Evolutionary conservation across 371 early-diverging fungal species (phyloP), one percentile per base, ranked within the genome.

Genomic region (Thermomucor indicae-seudaticae): DNA sequence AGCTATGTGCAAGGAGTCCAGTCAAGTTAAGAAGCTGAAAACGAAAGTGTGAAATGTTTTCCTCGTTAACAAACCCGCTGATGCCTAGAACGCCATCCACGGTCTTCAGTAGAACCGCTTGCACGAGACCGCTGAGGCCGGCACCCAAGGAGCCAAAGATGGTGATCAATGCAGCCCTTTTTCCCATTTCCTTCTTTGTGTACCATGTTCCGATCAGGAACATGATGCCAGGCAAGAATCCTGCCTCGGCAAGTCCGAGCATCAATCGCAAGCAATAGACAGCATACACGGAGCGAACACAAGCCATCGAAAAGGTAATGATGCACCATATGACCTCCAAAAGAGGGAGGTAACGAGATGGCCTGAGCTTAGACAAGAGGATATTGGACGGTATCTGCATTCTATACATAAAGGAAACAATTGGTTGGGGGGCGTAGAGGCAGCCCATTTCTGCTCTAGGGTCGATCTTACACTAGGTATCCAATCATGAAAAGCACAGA

Each of bases 381-480:
- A 83, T 60, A 63, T 84, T 84, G 7, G 83, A 80, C 6, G 85
- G 85, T 32, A 82, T 58, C 31, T 84, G 77, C 77, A 76, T 76
- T 6, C 75, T 75, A 48, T n/a, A n/a, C n/a, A n/a, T n/a, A 35
- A 27, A 29, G 11, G 17, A 22, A 34, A 38, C 25, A n/a, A 22
- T 23, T 43, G 20, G 30, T 55, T n/a, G n/a, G n/a, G n/a, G n/a
- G n/a, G n/a, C n/a, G n/a, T n/a, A n/a, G n/a, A n/a, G n/a, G n/a
- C n/a, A n/a, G n/a, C n/a, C n/a, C n/a, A n/a, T n/a, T n/a, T n/a
- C n/a, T n/a, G n/a, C 22, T 22, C 5, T 22, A 16, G 29, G 19
- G 35, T 11, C 17, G 35, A 16, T 29, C 51, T 65, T 70, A 65
- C 75, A 50, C 35, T 23, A 75, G 47, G 49, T 75, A 75, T 1